These are phyloP conservation scores for Macaranga tanarius DNA, from an alignment of 441 rosid species.

Conservation along the genomic window DNA sequence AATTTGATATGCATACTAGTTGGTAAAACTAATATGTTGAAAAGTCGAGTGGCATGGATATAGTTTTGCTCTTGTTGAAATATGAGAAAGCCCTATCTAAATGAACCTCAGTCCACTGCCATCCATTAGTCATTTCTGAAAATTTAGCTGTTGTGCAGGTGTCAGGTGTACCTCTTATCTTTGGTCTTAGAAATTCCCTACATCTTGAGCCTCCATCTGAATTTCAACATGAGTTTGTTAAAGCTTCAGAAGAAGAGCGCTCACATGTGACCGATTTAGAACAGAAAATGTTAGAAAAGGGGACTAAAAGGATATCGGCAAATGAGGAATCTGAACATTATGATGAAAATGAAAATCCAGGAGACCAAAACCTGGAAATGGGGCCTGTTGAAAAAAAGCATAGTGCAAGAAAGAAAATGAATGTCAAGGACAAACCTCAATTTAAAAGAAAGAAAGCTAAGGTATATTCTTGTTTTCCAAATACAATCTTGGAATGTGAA, in stretches of 20 bases:
- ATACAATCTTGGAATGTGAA: neutral
- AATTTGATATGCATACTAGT: neutral
- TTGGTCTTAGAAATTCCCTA: constrained; percentile 68
- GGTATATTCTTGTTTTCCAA: constrained; percentile 35
- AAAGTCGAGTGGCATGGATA: neutral
- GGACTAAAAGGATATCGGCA: constrained; percentile 37
- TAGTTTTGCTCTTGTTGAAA: neutral
- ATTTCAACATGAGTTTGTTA: constrained; percentile 61
- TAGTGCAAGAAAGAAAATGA: constrained; percentile 25
- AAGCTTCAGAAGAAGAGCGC: constrained; percentile 59
- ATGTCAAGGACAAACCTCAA: constrained; percentile 59
- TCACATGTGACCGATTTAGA: constrained; percentile 52
- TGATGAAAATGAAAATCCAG: constrained; percentile 39
- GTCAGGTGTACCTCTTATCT: constrained; percentile 75
- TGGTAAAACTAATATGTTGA: neutral
- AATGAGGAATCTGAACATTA: constrained; percentile 29
- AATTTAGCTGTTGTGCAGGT: constrained; percentile 42
- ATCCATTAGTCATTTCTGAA: neutral
- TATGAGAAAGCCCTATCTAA: neutral
- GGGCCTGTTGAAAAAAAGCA: constrained; percentile 5
- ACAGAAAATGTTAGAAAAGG: constrained; percentile 39
- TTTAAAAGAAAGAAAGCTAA: constrained; percentile 83
- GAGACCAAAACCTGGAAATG: constrained; percentile 29
- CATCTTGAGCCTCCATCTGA: constrained; percentile 79
- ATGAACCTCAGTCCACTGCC: neutral